A percentile compares a stretch with the other conserved stretches of the same genome.
phyloP scores from a whole-genome alignment of 139 green algal genomes.

The Closterium sp. region DNA sequence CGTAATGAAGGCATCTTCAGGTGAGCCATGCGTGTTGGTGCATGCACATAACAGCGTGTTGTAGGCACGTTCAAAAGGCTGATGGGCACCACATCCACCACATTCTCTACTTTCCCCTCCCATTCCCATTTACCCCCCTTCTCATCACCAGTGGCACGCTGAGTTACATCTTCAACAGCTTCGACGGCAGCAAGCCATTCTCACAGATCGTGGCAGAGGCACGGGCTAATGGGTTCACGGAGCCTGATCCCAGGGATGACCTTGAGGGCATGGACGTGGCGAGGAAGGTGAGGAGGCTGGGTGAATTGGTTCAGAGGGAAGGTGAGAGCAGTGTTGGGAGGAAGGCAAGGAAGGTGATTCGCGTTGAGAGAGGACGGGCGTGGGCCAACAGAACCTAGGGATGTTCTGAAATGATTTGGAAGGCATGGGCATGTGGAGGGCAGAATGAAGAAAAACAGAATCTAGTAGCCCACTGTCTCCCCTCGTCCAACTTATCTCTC shows the following conservation, averaged over 20 bases:
- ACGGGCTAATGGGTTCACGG: slow-evolving; percentile 86
- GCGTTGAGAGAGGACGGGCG: too few species aligned
- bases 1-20: slow-evolving; percentile 82
- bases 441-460: too few species aligned
- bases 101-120: too few species aligned
- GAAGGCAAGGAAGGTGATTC: too few species aligned
- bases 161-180: slow-evolving; percentile 98
- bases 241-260: slow-evolving; percentile 94
- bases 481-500: not conserved
- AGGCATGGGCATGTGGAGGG: too few species aligned
- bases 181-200: slow-evolving; percentile 67
- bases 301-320: too few species aligned
- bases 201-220: slow-evolving; percentile 78
- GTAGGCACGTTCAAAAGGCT: slow-evolving; percentile 81
- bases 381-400: too few species aligned
- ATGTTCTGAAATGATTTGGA: too few species aligned
- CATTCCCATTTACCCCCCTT: not conserved
- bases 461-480: too few species aligned
- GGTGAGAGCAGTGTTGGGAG: slow-evolving; percentile 45
- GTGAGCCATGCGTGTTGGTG: too few species aligned
- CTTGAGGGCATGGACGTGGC: slow-evolving; percentile 89
- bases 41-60: too few species aligned
- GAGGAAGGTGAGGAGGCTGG: slow-evolving; percentile 69
- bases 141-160: slow-evolving; percentile 76
- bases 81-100: slow-evolving; percentile 76